Evolutionary conservation across 345 rosid genomes (phyloP).

Genomic region (Melaleuca quinquenervia): DNA sequence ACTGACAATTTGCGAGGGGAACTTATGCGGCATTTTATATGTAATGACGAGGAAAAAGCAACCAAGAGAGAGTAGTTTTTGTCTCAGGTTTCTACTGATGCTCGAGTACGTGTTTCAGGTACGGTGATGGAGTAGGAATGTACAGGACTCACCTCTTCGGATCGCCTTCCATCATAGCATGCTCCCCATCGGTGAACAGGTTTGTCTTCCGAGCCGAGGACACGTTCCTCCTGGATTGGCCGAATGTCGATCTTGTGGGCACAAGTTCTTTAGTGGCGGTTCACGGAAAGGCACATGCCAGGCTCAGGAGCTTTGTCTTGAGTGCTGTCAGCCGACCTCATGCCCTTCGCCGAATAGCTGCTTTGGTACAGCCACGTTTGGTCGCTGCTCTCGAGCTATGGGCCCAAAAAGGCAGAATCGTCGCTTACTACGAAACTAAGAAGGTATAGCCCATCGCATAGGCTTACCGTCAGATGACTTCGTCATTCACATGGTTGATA

Average conservation of each 20-base stretch:
- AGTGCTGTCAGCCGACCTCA: constrained; percentile 20
- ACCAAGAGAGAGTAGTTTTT: neutral
- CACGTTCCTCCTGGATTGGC: constrained; percentile 15
- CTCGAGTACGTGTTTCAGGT: constrained; percentile 10
- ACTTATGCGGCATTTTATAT: neutral
- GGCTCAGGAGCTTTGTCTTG: constrained; percentile 14
- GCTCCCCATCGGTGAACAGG: constrained; percentile 19
- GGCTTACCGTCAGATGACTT: neutral
- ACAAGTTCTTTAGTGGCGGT: constrained; percentile 1
- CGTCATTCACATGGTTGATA: neutral
- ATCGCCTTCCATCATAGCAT: constrained; percentile 23
- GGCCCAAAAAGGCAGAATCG: constrained; percentile 15
- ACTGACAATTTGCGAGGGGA: neutral
- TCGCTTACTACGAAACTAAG: constrained; percentile 5
- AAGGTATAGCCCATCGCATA: neutral
- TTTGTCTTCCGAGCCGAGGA: constrained; percentile 2
- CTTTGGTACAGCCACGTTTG: constrained; percentile 14
- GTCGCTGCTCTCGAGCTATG: constrained; percentile 19
- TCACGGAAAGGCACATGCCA: constrained; percentile 19
- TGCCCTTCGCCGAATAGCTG: constrained; percentile 17
- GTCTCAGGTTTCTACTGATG: neutral
- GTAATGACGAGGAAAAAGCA: neutral
- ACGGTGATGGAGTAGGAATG: constrained; percentile 33
- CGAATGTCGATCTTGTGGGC: constrained; percentile 10
- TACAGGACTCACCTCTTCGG: constrained; percentile 20